Evolutionary conservation across 257 asterid species (phyloP).

Genomic region (Salvia miltiorrhiza): DNA sequence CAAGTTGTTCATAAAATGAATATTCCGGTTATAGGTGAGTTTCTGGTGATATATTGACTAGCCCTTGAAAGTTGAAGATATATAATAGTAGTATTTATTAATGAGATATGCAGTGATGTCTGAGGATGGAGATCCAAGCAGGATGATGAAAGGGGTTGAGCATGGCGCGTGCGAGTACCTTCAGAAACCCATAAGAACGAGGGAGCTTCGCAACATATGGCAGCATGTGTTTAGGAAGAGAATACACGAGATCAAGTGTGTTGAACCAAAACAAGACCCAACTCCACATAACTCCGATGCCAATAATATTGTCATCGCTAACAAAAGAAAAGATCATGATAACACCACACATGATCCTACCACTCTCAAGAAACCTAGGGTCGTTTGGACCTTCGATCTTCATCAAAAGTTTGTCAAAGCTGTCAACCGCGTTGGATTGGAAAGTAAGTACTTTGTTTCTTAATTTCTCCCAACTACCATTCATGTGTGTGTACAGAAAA

Average conservation of each 20-base stretch:
- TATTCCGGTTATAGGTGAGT: constrained; percentile 76
- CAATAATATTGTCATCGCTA: background rate
- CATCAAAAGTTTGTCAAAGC: constrained; percentile 70
- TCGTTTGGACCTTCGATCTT: constrained; percentile 65
- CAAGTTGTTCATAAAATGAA: constrained; percentile 70
- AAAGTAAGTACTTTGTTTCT: constrained; percentile 43
- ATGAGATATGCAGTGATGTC: constrained; percentile 61
- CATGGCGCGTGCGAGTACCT: constrained; percentile 90
- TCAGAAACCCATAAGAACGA: constrained; percentile 69
- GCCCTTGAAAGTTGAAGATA: too few relatives aligned
- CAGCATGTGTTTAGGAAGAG: constrained; percentile 73
- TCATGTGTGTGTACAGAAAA: too few relatives aligned
- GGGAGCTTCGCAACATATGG: constrained; percentile 84
- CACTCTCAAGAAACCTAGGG: constrained; percentile 60
- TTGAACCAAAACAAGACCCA: constrained; percentile 39
- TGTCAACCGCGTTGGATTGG: constrained; percentile 58
- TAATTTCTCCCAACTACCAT: too few relatives aligned
- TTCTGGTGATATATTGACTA: too few relatives aligned
- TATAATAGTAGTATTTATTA: too few relatives aligned
- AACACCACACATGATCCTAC: constrained; percentile 29
- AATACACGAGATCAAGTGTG: constrained; percentile 50
- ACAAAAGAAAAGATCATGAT: constrained; percentile 48
- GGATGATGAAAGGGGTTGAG: constrained; percentile 81
- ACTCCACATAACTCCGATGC: constrained; percentile 21
- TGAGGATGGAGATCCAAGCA: constrained; percentile 69